phyloP scores from a whole-genome alignment of 2,329 filamentous ascomycete species.

The Botryotinia calthae region DNA sequence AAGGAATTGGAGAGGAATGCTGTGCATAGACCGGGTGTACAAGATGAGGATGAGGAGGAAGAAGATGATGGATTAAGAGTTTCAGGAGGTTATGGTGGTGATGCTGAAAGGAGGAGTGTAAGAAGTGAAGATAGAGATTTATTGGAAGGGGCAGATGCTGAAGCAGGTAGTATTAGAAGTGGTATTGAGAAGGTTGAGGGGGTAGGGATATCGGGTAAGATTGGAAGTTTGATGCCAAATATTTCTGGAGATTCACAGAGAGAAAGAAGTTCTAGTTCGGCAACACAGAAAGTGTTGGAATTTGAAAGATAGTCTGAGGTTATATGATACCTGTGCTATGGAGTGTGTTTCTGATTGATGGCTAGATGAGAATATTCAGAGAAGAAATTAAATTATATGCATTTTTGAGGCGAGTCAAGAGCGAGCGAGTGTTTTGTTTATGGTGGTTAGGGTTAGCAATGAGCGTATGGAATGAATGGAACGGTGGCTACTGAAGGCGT shows the following conservation, averaged over 20 bases:
- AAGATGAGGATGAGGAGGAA: conserved; percentile 68
- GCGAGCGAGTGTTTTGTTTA: conserved; percentile 5
- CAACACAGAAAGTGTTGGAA: conserved; percentile 46
- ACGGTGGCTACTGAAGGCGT: neutral
- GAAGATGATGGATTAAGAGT: conserved; percentile 50
- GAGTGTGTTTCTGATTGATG: neutral
- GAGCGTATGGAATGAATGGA: neutral
- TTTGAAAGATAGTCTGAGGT: conserved; percentile 42
- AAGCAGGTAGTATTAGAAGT: conserved; percentile 50
- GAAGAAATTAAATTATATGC: conserved; percentile 11
- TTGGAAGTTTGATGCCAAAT: conserved; percentile 9
- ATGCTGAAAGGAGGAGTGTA: conserved; percentile 62
- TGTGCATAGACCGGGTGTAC: conserved; percentile 63
- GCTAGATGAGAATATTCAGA: neutral
- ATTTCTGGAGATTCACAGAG: conserved; percentile 28
- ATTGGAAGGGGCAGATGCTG: conserved; percentile 71
- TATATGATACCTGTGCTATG: neutral
- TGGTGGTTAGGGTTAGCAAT: neutral
- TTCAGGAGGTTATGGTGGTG: conserved; percentile 52
- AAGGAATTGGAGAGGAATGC: conserved; percentile 84
- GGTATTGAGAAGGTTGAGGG: conserved; percentile 28
- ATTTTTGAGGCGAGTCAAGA: conserved; percentile 11
- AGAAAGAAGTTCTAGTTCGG: conserved; percentile 34
- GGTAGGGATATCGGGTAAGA: conserved; percentile 25
- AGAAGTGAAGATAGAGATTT: conserved; percentile 67